Base-by-base conservation (phyloP, 2,329 filamentous ascomycete species). In the Cytospora paraplurivora region DNA sequence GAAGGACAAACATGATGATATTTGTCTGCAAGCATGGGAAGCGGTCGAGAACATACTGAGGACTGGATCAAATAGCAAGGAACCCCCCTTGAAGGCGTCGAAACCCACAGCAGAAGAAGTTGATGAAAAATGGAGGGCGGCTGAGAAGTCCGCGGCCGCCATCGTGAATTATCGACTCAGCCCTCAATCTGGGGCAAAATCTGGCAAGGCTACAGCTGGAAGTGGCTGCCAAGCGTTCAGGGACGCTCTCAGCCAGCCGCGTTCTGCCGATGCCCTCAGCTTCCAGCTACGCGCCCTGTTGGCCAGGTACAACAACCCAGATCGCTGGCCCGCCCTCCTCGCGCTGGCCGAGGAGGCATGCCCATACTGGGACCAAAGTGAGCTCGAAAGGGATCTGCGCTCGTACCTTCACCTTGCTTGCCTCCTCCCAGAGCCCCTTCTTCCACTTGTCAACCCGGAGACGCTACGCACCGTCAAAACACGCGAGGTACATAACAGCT, bases 401-500 rank as follows among this genome's bases (percentile, higher is more conserved):
- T 53, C 61, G 3, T 66, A 52, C 49, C 59, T 61, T 21, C 58
- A 61, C 57, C 64, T 66, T 1, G 54, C 52, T 2, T 57, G 59
- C 2, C 27, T 60, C 17, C 49, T 66, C 5, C 64, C 64, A 3
- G 47, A 41, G 7, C 37, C 33, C 3, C 50, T 66, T 2, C 38
- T 63, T n/a, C 54, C 37, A 5, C 21, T 64, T 21, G 38, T 47
- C 2, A 64, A 21, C 11, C 41, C 54, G 10, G 49, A 64, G 17
- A 62, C 62, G 15, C 38, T 66, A 13, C 38, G 54, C 15, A 60
- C 62, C 0, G 12, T 55, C 49, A 66, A 66, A 38, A 21, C 37
- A 5, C 54, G 57, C 5, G 64, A 66, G 37, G 64, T 66, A 13
- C 64, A 63, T 34, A 66, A 66, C 41, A 66, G 64, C 54, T 66